Conservation (phyloP, 148 eudicot genomes). For the Simmondsia chinensis region DNA sequence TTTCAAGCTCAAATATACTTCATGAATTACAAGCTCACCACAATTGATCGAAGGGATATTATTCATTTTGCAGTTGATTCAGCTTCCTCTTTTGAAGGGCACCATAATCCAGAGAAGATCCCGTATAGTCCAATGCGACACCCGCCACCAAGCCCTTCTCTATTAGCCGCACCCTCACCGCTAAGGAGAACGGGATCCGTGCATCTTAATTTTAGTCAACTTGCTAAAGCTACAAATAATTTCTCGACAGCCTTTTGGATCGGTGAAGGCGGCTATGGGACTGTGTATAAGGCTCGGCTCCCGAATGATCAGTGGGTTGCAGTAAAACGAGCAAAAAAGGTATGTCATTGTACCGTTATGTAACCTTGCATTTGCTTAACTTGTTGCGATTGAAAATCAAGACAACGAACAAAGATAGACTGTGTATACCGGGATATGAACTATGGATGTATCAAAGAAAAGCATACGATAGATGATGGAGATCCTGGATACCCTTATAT, state of each 20-base stretch:
- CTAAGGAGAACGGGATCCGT: constrained; percentile 55
- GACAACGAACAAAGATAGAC: too few relatives aligned
- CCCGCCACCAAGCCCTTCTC: constrained; percentile 81
- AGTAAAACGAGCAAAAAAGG: constrained; percentile 92
- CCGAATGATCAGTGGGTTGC: constrained; percentile 81
- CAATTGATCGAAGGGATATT: too few relatives aligned
- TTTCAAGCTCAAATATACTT: too few relatives aligned
- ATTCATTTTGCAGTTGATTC: constrained; percentile 57
- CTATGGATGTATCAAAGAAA: too few relatives aligned
- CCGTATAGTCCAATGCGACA: constrained; percentile 61
- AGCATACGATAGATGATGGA: too few relatives aligned
- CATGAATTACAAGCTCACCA: too few relatives aligned
- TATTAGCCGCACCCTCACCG: constrained; percentile 60
- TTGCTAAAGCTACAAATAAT: constrained; percentile 60
- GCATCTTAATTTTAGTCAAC: constrained; percentile 58
- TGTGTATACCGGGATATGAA: too few relatives aligned
- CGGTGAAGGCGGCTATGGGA: constrained; percentile 96
- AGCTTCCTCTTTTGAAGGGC: constrained; percentile 54
- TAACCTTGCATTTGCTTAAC: constrained; percentile 1
- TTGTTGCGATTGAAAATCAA: too few relatives aligned
- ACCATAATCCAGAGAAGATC: constrained; percentile 35
- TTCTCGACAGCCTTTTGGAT: constrained; percentile 56
- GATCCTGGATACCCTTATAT: too few relatives aligned
- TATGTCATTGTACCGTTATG: constrained; percentile 16
- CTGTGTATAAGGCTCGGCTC: constrained; percentile 78